Evolutionary conservation across 768 basidiomycete genomes (phyloP).

Genomic region (Pisolithus orientalis): DNA sequence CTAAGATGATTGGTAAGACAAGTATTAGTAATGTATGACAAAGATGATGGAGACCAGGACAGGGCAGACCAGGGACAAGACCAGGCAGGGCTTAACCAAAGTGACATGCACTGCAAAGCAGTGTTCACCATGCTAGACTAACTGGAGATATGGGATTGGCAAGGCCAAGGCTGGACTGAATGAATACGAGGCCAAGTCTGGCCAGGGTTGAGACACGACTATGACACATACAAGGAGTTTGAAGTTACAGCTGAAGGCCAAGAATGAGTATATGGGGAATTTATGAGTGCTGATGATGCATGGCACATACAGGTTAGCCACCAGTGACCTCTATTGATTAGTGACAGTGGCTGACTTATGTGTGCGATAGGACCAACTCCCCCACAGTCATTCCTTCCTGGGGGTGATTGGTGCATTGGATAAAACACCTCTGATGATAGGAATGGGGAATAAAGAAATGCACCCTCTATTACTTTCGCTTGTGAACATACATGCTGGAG

Average conservation of each 20-base stretch:
- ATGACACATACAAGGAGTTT: constrained; percentile 4
- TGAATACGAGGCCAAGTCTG: no score
- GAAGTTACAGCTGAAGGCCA: neutral
- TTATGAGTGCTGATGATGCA: constrained; percentile 17
- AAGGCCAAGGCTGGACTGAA: no score
- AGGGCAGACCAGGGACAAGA: no score
- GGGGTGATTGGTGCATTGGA: constrained; percentile 27
- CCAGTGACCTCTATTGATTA: neutral
- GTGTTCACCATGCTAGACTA: no score
- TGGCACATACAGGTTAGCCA: constrained; percentile 21
- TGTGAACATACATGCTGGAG: constrained; percentile 26
- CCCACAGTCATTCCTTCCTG: constrained; percentile 20
- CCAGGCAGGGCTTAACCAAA: no score
- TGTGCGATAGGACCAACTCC: constrained; percentile 3
- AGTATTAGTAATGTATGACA: no score
- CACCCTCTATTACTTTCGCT: constrained; percentile 27
- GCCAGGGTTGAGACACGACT: no score
- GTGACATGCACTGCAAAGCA: no score
- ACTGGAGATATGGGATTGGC: no score
- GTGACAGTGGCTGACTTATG: neutral
- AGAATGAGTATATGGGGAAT: constrained; percentile 13
- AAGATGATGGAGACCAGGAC: no score
- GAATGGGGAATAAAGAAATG: constrained; percentile 26
- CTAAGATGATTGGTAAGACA: no score
- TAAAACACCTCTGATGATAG: constrained; percentile 28